Conservation (phyloP, 768 basidiomycete species). For the Boletus fagicola region DNA sequence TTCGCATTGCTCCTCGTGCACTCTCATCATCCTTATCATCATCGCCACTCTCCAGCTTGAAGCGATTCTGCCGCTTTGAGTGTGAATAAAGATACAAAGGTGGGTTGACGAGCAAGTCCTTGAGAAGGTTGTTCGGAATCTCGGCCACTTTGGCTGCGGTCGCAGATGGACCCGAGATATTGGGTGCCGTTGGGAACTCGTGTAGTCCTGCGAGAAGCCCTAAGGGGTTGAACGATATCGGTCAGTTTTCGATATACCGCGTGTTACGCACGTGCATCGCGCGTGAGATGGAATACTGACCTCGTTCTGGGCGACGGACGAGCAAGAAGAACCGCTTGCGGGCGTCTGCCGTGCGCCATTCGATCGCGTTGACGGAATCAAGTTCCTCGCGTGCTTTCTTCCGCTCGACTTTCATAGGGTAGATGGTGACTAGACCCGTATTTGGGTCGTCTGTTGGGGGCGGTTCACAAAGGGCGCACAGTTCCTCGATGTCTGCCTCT, state of each 20-base stretch:
- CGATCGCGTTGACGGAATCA: conserved; percentile 82
- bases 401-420: conserved; percentile 81
- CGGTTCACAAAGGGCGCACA: conserved; percentile 67
- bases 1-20: conserved; percentile 20
- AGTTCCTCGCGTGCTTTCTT: conserved; percentile 84
- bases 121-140: conserved; percentile 38
- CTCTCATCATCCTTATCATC: background rate
- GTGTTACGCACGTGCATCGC: background rate
- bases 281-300: conserved; percentile 39
- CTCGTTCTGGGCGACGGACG: conserved; percentile 78
- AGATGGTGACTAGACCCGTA: conserved; percentile 55
- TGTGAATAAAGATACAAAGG: conserved; percentile 19
- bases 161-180: conserved; percentile 45
- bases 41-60: background rate
- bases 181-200: conserved; percentile 74
- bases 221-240: conserved; percentile 30
- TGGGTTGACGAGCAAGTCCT: conserved; percentile 37
- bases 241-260: conserved; percentile 1
- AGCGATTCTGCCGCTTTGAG: background rate
- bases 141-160: conserved; percentile 33
- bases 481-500: conserved; percentile 70
- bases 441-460: conserved; percentile 34
- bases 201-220: conserved; percentile 88
- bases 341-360: conserved; percentile 54
- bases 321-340: conserved; percentile 66